Conservation (phyloP, 2,329 filamentous ascomycete genomes). For the Nemania sp. region DNA sequence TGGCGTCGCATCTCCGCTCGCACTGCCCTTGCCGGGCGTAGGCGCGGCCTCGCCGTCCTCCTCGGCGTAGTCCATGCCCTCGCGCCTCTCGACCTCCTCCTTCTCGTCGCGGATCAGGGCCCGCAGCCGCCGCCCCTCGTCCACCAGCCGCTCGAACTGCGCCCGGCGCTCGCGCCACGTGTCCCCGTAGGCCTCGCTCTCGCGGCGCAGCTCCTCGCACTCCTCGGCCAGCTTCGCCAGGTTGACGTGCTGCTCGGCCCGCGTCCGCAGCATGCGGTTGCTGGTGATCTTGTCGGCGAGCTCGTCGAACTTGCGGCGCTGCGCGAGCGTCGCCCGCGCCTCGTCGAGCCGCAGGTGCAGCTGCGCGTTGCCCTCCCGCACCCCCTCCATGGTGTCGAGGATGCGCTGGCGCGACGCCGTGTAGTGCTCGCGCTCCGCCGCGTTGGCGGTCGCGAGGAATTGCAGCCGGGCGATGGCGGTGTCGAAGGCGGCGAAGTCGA, state of each 20-base stretch:
- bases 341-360: constrained; percentile 77
- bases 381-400: constrained; percentile 74
- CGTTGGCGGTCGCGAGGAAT: constrained; percentile 82
- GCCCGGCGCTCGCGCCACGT: constrained; percentile 85
- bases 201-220: constrained; percentile 82
- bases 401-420: constrained; percentile 80
- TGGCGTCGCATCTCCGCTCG: constrained; percentile 57
- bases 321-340: constrained; percentile 73
- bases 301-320: constrained; percentile 86
- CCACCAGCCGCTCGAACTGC: constrained; percentile 86
- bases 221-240: constrained; percentile 84
- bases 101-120: constrained; percentile 92
- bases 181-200: constrained; percentile 78
- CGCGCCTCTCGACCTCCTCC: constrained; percentile 86
- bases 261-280: constrained; percentile 76
- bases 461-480: constrained; percentile 86
- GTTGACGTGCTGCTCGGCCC: constrained; percentile 81
- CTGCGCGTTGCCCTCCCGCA: constrained; percentile 73
- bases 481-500: constrained; percentile 89
- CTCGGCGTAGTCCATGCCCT: constrained; percentile 75
- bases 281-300: constrained; percentile 84
- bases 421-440: constrained; percentile 81
- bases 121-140: constrained; percentile 85
- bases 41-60: constrained; percentile 57
- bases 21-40: constrained; percentile 43